Conservation (phyloP, 2,329 filamentous ascomycete species). For the Dactylellina drechsleri region DNA sequence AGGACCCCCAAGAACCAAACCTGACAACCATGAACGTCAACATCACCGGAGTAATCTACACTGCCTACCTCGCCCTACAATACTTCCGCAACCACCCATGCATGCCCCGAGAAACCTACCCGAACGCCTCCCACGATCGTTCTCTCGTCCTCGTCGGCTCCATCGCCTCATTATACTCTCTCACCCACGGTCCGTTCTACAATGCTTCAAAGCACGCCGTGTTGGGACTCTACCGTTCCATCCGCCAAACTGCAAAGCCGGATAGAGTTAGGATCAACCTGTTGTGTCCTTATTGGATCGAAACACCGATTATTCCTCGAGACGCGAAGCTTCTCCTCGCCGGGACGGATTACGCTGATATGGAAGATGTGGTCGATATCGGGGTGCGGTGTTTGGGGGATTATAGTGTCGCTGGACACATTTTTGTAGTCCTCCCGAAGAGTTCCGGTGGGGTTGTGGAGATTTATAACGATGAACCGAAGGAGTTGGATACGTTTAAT, state of each 20-base stretch:
- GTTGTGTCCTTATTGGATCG: conserved; percentile 73
- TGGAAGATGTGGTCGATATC: conserved; percentile 72
- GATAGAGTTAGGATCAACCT: conserved; percentile 71
- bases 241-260: conserved; percentile 64
- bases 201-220: conserved; percentile 73
- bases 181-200: conserved; percentile 66
- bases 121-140: conserved; percentile 65
- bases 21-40: conserved; percentile 72
- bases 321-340: conserved; percentile 67
- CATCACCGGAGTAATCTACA: conserved; percentile 72
- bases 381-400: conserved; percentile 72
- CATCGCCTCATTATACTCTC: conserved; percentile 68
- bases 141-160: conserved; percentile 73
- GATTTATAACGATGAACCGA: conserved; percentile 65
- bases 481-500: conserved; percentile 69
- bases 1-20: conserved; percentile 66
- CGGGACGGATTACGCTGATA: conserved; percentile 67
- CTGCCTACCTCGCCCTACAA: conserved; percentile 72
- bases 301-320: conserved; percentile 69
- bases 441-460: conserved; percentile 60
- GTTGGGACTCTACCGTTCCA: conserved; percentile 71
- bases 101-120: conserved; percentile 56
- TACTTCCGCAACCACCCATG: conserved; percentile 66
- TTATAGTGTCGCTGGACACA: conserved; percentile 68
- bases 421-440: conserved; percentile 70